Evolutionary conservation across 2,329 filamentous ascomycete genomes (phyloP), one percentile per base, ranked within the genome.

Genomic region (Phyllosticta citriasiana): DNA sequence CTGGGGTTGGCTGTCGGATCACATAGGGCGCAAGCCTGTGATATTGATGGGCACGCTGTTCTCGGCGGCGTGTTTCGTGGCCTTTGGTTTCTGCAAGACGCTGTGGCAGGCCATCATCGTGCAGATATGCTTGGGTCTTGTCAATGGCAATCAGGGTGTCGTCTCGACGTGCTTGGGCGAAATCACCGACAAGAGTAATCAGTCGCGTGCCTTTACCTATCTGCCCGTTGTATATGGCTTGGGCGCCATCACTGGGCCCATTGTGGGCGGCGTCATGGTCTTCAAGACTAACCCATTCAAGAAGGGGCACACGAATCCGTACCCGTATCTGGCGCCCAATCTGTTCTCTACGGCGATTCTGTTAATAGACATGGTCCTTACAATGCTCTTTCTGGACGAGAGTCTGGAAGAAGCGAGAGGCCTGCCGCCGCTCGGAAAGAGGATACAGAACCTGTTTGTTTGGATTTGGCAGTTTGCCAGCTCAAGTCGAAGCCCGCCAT

Each of bases 171-270:
- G 93, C 56, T 75, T 99, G 56, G 94, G 94, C 51, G 94, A 99
- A 73, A 88, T 99, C 58, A 99, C 94, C 1, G 92, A 97, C 71
- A 85, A 91, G 60, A 94, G 88, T 65, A 99, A 99, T 73, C 94
- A 99, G 79, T 94, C 90, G 69, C 83, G 84, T 59, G 94, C 91
- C 0, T 99, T 99, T 69, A 94, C 89, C 1, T 99, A 96, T 77
- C 79, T 99, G 52, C 94, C 94, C 0, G 88, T 97, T 50, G 87
- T 97, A n/a, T 99, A 99, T 74, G 93, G 93, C 3, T 79, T 99
- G 35, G 94, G 94, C 19, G 90, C 89, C 53, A 96, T 99, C 64
- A 94, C 92, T 0, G 94, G 94, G 0, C 94, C 94, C 0, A 85
- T 95, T 1, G 76, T 97, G n/a, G 94, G 94, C 14, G 94, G 94